Conservation (phyloP, 2,329 filamentous ascomycete genomes). For the Aspergillus transmontanensis region DNA sequence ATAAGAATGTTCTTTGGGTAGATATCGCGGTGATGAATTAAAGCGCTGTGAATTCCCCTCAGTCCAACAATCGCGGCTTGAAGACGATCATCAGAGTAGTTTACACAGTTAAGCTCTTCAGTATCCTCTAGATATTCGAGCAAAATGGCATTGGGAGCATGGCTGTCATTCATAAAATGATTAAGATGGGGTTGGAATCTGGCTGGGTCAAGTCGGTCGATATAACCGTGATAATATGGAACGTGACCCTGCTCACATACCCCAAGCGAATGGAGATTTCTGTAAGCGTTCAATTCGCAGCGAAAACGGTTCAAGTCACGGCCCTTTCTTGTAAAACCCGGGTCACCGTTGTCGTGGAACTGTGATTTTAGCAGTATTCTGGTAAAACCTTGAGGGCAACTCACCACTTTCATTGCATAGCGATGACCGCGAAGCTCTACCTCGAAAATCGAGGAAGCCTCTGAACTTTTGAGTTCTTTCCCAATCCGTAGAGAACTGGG, state of each 20-base stretch:
- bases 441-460: no score
- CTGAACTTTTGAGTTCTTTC: no score
- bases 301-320: constrained; percentile 24
- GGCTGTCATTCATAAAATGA: constrained; percentile 5
- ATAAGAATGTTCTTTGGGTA: background rate
- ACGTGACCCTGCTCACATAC: constrained; percentile 19
- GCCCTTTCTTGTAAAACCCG: constrained; percentile 16
- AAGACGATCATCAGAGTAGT: background rate
- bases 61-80: background rate
- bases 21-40: background rate
- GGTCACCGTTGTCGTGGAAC: constrained; percentile 22
- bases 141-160: background rate
- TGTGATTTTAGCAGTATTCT: no score
- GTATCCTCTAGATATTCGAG: background rate
- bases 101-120: background rate
- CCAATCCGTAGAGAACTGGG: no score
- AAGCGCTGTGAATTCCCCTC: background rate
- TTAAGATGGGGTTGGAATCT: constrained; percentile 8
- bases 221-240: constrained; percentile 10
- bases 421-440: no score
- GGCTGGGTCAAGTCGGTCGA: constrained; percentile 8
- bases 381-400: no score
- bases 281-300: constrained; percentile 23
- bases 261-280: constrained; percentile 15
- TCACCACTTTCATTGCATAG: no score